A percentile compares a stretch with the other conserved stretches of the same genome.
These are phyloP conservation scores for Pestalotiopsis sp. DNA, from an alignment of 2,329 filamentous ascomycete genomes.

Conservation along the genomic window DNA sequence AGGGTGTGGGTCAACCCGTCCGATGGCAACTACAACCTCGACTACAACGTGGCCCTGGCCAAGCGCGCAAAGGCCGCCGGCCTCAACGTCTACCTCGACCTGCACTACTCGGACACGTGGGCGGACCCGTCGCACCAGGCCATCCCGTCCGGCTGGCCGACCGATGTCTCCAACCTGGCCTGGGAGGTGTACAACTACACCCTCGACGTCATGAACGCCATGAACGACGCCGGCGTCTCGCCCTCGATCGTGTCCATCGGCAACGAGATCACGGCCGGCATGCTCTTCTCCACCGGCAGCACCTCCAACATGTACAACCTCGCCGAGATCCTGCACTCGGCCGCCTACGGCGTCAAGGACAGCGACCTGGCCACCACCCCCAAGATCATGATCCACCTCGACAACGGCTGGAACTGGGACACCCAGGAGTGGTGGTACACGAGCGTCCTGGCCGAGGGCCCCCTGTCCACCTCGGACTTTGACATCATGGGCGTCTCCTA, in stretches of 20 bases:
- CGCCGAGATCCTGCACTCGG: constrained; percentile 65
- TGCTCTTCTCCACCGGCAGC: constrained; percentile 67
- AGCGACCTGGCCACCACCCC: constrained; percentile 58
- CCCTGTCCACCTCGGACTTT: constrained; percentile 57
- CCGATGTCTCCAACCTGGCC: constrained; percentile 58
- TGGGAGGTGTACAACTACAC: constrained; percentile 73
- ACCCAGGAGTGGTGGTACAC: constrained; percentile 70
- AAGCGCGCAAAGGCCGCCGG: constrained; percentile 65
- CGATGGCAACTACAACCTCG: constrained; percentile 67
- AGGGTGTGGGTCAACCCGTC: constrained; percentile 72
- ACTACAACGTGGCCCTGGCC: constrained; percentile 71
- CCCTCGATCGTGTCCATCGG: constrained; percentile 70
- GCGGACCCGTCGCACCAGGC: constrained; percentile 67
- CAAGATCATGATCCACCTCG: constrained; percentile 74
- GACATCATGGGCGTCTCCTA: constrained; percentile 75
- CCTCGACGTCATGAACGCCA: constrained; percentile 60
- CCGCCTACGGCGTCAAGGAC: constrained; percentile 65
- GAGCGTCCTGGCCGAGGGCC: constrained; percentile 53
- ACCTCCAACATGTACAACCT: constrained; percentile 61
- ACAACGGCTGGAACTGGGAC: constrained; percentile 74
- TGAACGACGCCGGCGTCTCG: constrained; percentile 55
- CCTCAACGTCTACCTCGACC: constrained; percentile 61
- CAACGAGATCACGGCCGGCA: constrained; percentile 70
- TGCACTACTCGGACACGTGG: constrained; percentile 73
- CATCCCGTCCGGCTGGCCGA: constrained; percentile 67